Evolutionary conservation across 106 monocot species (phyloP).

Genomic region (Hemerocallis citrina): DNA sequence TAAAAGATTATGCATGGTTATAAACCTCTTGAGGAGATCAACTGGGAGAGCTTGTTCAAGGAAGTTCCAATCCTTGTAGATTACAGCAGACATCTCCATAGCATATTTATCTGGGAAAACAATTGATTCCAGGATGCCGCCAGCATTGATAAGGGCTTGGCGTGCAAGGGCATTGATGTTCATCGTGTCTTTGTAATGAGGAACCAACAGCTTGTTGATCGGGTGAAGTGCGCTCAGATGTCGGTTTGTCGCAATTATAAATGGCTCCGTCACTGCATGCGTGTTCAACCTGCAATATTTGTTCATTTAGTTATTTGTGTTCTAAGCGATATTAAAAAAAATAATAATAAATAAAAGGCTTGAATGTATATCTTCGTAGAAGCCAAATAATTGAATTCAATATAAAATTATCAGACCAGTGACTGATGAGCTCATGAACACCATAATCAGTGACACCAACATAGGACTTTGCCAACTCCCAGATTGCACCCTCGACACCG

Average conservation of each 20-base stretch:
- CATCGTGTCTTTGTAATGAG: slow-evolving; percentile 86
- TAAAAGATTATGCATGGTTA: too few relatives aligned
- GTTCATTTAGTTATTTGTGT: too few relatives aligned
- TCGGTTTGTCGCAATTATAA: slow-evolving; percentile 48
- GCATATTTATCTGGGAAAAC: slow-evolving; percentile 42
- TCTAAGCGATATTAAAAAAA: too few relatives aligned
- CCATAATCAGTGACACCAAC: slow-evolving; percentile 53
- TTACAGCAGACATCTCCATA: slow-evolving; percentile 36
- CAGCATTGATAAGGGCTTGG: slow-evolving; percentile 66
- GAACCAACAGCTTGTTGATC: slow-evolving; percentile 70
- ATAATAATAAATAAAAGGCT: too few relatives aligned
- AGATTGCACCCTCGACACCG: slow-evolving; percentile 36
- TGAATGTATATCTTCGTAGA: too few relatives aligned
- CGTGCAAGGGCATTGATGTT: slow-evolving; percentile 88
- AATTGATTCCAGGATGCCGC: slow-evolving; percentile 52
- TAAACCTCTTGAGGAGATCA: slow-evolving; percentile 79
- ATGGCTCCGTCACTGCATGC: slow-evolving; percentile 52
- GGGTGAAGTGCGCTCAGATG: slow-evolving; percentile 69
- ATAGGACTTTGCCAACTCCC: slow-evolving; percentile 54
- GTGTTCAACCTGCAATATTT: slow-evolving; percentile 4
- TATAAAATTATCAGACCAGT: slow-evolving; percentile 34
- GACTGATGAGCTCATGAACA: slow-evolving; percentile 54
- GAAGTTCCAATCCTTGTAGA: slow-evolving; percentile 75
- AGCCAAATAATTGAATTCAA: neutral
- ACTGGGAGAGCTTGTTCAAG: slow-evolving; percentile 54